Conservation (phyloP, 2,329 filamentous ascomycete species). For the Simplicillium aogashimaense region DNA sequence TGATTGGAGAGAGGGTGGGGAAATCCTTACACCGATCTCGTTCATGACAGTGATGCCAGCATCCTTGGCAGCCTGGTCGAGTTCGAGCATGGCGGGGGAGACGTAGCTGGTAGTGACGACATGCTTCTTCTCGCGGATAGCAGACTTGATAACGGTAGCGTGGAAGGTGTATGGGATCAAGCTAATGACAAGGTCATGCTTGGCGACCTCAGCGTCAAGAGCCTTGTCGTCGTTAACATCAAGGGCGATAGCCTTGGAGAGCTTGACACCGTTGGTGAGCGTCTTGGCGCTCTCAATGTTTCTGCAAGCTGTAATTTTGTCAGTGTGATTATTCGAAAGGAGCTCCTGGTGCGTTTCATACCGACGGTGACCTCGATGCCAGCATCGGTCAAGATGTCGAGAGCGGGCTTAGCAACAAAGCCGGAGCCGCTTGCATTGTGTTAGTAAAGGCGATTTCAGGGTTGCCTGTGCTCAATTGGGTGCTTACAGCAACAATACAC, state of each 20-base stretch:
- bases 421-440: slow-evolving; percentile 30
- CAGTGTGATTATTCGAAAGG: not conserved
- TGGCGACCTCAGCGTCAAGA: slow-evolving; percentile 69
- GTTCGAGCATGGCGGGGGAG: slow-evolving; percentile 83
- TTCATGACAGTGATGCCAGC: slow-evolving; percentile 97
- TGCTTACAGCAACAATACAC: slow-evolving; percentile 7
- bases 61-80: slow-evolving; percentile 73
- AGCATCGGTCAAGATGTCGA: slow-evolving; percentile 52
- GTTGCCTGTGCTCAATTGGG: not conserved
- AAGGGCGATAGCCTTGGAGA: slow-evolving; percentile 68
- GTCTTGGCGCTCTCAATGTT: slow-evolving; percentile 69
- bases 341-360: slow-evolving; percentile 23
- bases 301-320: slow-evolving; percentile 56
- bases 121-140: slow-evolving; percentile 88
- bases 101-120: slow-evolving; percentile 94
- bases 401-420: slow-evolving; percentile 53
- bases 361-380: slow-evolving; percentile 56
- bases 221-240: slow-evolving; percentile 70
- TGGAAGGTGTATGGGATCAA: slow-evolving; percentile 92
- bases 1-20: not conserved
- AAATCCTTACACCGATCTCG: slow-evolving; percentile 63
- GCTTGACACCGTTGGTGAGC: slow-evolving; percentile 61
- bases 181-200: slow-evolving; percentile 70
- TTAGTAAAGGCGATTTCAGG: slow-evolving; percentile 6
- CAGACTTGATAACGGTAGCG: slow-evolving; percentile 81